These are phyloP conservation scores for Podila epicladia DNA, from an alignment of 192 early-diverging fungal species.

Conservation along the genomic window DNA sequence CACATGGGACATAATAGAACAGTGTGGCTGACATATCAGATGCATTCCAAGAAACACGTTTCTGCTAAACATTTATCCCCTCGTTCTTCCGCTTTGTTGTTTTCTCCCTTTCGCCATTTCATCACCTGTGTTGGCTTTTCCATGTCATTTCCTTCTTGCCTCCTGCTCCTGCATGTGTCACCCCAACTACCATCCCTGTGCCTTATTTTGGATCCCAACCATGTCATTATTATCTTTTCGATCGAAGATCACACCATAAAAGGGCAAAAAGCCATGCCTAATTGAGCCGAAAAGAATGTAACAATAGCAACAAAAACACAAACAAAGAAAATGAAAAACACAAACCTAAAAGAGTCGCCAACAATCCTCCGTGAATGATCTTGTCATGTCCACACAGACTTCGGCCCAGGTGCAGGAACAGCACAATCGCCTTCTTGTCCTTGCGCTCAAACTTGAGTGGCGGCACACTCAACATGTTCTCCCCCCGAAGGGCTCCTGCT, in stretches of 20 bases:
- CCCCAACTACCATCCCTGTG: no score
- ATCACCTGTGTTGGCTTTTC: no score
- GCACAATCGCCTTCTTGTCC: conserved; percentile 54
- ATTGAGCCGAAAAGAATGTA: not conserved
- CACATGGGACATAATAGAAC: no score
- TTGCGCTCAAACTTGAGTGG: conserved; percentile 68
- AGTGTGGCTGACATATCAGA: no score
- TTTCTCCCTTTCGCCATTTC: no score
- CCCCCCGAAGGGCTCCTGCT: conserved; percentile 60
- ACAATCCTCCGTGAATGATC: conserved; percentile 84
- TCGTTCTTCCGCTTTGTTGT: no score
- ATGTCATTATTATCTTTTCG: not conserved
- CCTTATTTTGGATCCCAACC: not conserved
- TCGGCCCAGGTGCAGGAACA: conserved; percentile 76
- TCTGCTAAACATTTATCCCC: no score
- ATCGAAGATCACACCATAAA: not conserved
- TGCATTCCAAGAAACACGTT: no score
- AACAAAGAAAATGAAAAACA: not conserved
- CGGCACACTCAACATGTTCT: conserved; percentile 62
- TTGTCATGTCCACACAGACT: conserved; percentile 80
- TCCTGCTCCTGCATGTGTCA: no score
- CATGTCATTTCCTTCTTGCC: no score
- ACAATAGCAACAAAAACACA: not conserved
- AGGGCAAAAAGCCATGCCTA: not conserved
- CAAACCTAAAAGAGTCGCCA: conserved; percentile 67